Percentiles rank a stretch among this genome's conserved stretches.
Evolutionary conservation across 106 monocot genomes (phyloP).

Genomic region (Dendrobium chrysotoxum): DNA sequence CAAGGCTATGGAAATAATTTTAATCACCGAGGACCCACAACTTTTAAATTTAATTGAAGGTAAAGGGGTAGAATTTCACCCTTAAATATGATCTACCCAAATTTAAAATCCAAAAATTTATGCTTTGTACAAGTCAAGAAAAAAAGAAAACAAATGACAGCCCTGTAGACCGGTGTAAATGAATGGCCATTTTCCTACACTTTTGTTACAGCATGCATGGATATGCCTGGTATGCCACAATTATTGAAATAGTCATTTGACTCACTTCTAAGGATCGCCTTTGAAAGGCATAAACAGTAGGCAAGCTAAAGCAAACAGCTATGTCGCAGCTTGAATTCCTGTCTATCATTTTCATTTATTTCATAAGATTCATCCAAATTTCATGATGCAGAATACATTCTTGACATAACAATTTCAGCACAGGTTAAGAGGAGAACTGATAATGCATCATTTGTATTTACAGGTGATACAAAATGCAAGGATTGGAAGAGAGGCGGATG

Average conservation of each 20-base stretch:
- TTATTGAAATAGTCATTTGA: not conserved
- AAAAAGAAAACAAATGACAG: too few relatives aligned
- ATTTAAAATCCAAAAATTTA: not conserved
- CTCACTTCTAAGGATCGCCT: not conserved
- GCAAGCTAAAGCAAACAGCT: not conserved
- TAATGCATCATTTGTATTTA: not conserved
- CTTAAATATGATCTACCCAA: not conserved
- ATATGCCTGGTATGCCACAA: not conserved
- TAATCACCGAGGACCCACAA: not conserved
- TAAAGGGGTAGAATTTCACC: not conserved
- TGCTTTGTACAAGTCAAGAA: not conserved
- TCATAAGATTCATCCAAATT: not conserved
- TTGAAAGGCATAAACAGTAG: not conserved
- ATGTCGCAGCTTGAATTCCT: not conserved
- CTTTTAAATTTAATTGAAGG: not conserved
- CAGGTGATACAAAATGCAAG: conserved; percentile 4
- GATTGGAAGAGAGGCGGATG: not conserved
- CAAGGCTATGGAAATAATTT: not conserved
- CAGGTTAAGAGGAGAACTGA: not conserved
- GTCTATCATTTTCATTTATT: not conserved
- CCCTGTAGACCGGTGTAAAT: too few relatives aligned
- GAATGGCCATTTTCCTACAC: too few relatives aligned
- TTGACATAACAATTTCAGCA: not conserved
- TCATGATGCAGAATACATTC: not conserved
- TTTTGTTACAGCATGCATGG: not conserved